Percentiles rank a stretch among this genome's conserved stretches.
Conservation (phyloP, 352 stramenopile genomes). For the Pythium dissotocum region DNA sequence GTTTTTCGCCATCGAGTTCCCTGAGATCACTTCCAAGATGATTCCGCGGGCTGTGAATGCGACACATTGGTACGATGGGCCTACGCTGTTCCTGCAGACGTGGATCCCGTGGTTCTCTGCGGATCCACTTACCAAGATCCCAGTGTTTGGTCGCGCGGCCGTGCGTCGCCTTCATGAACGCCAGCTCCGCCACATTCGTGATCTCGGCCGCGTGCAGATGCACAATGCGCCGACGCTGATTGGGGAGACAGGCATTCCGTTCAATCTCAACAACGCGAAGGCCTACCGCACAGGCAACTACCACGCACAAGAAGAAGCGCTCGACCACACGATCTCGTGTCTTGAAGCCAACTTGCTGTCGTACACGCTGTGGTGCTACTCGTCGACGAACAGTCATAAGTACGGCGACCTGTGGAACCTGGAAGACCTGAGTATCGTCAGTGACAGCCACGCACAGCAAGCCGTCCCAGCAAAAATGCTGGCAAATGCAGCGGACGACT, state of each 20-base stretch:
- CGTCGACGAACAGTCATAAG: slow-evolving; percentile 71
- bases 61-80: slow-evolving; percentile 91
- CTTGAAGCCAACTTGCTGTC: slow-evolving; percentile 75
- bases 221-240: slow-evolving; percentile 63
- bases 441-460: slow-evolving; percentile 27
- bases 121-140: slow-evolving; percentile 59
- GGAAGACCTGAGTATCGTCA: slow-evolving; percentile 86
- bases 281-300: slow-evolving; percentile 58
- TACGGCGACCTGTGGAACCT: slow-evolving; percentile 87
- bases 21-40: slow-evolving; percentile 50
- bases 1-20: slow-evolving; percentile 69
- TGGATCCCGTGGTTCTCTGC: slow-evolving; percentile 79
- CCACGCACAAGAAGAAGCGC: slow-evolving; percentile 46
- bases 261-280: slow-evolving; percentile 56
- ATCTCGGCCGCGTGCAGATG: slow-evolving; percentile 55
- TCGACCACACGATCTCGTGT: slow-evolving; percentile 74
- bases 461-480: background rate
- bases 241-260: slow-evolving; percentile 72
- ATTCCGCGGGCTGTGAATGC: slow-evolving; percentile 79
- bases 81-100: slow-evolving; percentile 80
- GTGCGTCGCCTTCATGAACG: slow-evolving; percentile 60
- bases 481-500: slow-evolving; percentile 3
- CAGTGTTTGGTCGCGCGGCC: slow-evolving; percentile 61
- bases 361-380: slow-evolving; percentile 92
- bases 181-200: slow-evolving; percentile 61